Conservation (phyloP, 352 stramenopile species). For the Phytopythium montanum region DNA sequence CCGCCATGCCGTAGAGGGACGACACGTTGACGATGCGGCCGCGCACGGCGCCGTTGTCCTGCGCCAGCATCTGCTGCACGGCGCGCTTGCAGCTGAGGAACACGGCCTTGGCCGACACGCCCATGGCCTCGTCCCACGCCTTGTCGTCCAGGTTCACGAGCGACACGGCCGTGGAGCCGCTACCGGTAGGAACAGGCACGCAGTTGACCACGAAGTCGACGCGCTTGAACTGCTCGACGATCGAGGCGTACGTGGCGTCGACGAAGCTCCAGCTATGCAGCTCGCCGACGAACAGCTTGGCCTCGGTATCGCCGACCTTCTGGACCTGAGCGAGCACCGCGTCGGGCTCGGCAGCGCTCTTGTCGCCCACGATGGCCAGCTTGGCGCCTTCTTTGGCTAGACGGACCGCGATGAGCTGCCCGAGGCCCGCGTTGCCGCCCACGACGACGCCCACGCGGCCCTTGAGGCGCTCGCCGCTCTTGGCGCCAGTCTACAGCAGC, state of each 20-base stretch:
- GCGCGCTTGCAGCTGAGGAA: constrained; percentile 72
- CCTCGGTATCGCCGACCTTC: constrained; percentile 14
- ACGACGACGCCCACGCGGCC: constrained; percentile 59
- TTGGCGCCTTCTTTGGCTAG: constrained; percentile 62
- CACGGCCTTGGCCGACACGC: constrained; percentile 54
- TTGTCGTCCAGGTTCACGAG: constrained; percentile 40
- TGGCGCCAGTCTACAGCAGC: constrained; percentile 40
- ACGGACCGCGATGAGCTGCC: constrained; percentile 54
- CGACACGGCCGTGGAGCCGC: constrained; percentile 25
- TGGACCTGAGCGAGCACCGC: constrained; percentile 39
- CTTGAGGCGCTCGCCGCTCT: constrained; percentile 47
- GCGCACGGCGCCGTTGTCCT: constrained; percentile 50
- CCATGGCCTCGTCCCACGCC: constrained; percentile 55
- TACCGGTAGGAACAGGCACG: constrained; percentile 27
- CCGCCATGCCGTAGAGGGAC: constrained; percentile 56
- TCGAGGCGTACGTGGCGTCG: constrained; percentile 32
- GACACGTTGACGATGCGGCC: constrained; percentile 67
- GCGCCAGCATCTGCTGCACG: constrained; percentile 53
- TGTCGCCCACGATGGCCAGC: constrained; percentile 42
- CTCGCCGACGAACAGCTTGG: constrained; percentile 40
- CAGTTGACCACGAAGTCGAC: constrained; percentile 80
- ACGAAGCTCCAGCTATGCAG: constrained; percentile 51
- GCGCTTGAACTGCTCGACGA: constrained; percentile 45
- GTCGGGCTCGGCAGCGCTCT: constrained; percentile 12
- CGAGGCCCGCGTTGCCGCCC: constrained; percentile 54